phyloP scores from a whole-genome alignment of 805 yeast species.

The Gaillardinia entomophila region DNA sequence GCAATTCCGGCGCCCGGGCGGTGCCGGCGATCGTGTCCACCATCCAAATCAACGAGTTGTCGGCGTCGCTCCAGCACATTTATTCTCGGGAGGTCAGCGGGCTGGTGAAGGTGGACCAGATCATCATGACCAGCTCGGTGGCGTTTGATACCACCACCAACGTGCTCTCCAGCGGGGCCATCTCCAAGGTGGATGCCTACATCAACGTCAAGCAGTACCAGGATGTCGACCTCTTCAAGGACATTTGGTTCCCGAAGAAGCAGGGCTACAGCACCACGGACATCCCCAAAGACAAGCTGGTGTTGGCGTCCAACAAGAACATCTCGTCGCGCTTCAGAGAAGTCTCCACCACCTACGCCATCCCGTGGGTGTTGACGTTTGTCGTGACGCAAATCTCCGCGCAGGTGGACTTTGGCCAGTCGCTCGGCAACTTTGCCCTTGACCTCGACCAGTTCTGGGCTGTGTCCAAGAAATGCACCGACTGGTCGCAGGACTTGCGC shows the following conservation, averaged over 20 bases:
- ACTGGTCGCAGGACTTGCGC: slow-evolving; percentile 67
- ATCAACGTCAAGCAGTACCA: slow-evolving; percentile 81
- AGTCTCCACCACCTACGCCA: slow-evolving; percentile 55
- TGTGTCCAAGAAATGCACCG: slow-evolving; percentile 56
- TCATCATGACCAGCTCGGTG: slow-evolving; percentile 45
- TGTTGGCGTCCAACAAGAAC: slow-evolving; percentile 23
- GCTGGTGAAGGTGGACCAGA: slow-evolving; percentile 41
- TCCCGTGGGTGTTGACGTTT: slow-evolving; percentile 70
- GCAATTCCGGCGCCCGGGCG: slow-evolving; percentile 42
- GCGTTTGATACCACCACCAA: slow-evolving; percentile 36
- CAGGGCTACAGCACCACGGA: slow-evolving; percentile 8
- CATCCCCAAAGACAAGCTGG: background rate
- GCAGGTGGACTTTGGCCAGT: slow-evolving; percentile 73
- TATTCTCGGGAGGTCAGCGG: slow-evolving; percentile 90
- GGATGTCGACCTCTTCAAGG: slow-evolving; percentile 75
- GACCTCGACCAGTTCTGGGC: slow-evolving; percentile 60
- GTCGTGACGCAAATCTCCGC: slow-evolving; percentile 47
- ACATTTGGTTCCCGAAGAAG: slow-evolving; percentile 65
- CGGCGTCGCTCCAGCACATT: slow-evolving; percentile 78
- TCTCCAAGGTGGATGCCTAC: slow-evolving; percentile 54
- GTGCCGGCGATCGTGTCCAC: slow-evolving; percentile 37
- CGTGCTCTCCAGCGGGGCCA: slow-evolving; percentile 43
- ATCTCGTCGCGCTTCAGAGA: slow-evolving; percentile 46
- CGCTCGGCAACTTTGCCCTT: slow-evolving; percentile 63
- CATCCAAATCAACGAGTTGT: slow-evolving; percentile 47